Evolutionary conservation across 257 asterid genomes (phyloP), one percentile per base, ranked within the genome.

Genomic region (Eustoma russellianum): DNA sequence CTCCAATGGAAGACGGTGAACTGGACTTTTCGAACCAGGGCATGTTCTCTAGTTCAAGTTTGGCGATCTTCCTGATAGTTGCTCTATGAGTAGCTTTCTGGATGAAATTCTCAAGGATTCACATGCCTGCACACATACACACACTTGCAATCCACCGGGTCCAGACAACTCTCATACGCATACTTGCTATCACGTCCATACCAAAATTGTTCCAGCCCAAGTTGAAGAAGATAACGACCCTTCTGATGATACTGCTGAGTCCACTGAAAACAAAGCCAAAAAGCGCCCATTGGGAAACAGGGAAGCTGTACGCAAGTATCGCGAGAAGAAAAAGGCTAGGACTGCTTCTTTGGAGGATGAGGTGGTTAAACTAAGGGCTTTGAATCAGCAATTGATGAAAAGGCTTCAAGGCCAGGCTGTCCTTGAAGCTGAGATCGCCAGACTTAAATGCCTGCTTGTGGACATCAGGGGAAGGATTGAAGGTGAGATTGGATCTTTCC

Each of bases 241-340:
- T 24, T 54, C 33, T 43, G 97, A 92, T 16, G 98, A 88, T 63
- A 81, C 95, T 16, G 93, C 95, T 6, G 97, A 85, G 74, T 92
- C 97, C 3, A 68, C 74, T 8, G 97, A 81, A 61, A 14, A 59
- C 66, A 44, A 71, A 61, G 24, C 66, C 57, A 2, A 61, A 45
- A 35, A 69, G 7, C 12, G 58, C 71, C 68, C 77, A 2, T 55
- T 41, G 17, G 82, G 90, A 24, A 84, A 84, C 52, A 64, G 80
- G 57, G 90, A 78, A 53, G 94, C 94, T 4, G 94, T 84, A 49
- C 65, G 77, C 55, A 83, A 77, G 72, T 83, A 83, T 45, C 52
- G 85, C 52, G 85, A 76, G 90, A 83, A 83, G 82, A 78, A 74
- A 55, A 83, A 80, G 72, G 90, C 94, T 1, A 80, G 74, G 12